These are phyloP conservation scores for Wallacemonas sp. DNA, from an alignment of 208 protist species.

Conservation along the genomic window DNA sequence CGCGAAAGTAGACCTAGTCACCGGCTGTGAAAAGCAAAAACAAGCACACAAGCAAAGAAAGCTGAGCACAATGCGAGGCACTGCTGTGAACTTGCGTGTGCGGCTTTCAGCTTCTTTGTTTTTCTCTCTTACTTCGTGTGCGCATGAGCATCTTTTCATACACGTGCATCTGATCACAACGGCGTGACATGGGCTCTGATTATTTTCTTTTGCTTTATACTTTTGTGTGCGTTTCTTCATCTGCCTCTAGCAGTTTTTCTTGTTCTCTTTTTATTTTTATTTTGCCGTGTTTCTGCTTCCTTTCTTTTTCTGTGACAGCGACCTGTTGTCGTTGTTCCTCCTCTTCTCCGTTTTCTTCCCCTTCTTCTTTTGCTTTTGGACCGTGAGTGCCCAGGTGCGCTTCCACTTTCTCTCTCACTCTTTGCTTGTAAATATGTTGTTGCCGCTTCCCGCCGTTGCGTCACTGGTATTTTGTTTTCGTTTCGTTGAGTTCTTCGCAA, in stretches of 20 bases:
- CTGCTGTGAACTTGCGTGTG: neutral
- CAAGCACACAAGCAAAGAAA: slow-evolving; percentile 6
- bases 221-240: slow-evolving; percentile 4
- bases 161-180: no score
- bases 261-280: neutral
- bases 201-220: neutral
- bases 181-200: no score
- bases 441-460: no score
- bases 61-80: no score
- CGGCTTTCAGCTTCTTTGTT: slow-evolving; percentile 1
- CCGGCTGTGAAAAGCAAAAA: neutral
- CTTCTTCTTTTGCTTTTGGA: neutral
- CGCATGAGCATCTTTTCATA: neutral
- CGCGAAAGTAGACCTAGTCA: neutral
- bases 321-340: neutral
- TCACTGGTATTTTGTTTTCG: no score
- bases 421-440: no score
- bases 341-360: neutral
- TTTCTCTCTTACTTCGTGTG: neutral
- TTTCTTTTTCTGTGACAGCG: neutral
- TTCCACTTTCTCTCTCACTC: neutral
- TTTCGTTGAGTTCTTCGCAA: no score
- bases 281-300: slow-evolving; percentile 2
- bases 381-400: neutral
- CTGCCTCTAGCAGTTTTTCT: neutral